Evolutionary conservation across 2,329 filamentous ascomycete species (phyloP).

Genomic region (Nothophoma quercina): DNA sequence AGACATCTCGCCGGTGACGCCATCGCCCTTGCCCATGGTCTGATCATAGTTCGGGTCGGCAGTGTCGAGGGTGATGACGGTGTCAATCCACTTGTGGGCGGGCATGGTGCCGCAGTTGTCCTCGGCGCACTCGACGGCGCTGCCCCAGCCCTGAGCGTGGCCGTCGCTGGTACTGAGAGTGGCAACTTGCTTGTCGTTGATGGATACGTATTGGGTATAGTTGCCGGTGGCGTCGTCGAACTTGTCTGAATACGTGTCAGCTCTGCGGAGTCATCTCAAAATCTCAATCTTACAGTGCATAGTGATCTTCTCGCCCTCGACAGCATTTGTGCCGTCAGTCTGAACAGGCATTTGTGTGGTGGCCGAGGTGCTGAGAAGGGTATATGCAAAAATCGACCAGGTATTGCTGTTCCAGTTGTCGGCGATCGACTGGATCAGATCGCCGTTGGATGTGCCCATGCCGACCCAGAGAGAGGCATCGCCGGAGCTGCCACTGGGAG

Average conservation of each 20-base stretch:
- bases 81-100: slow-evolving; percentile 53
- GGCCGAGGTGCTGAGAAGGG: slow-evolving; percentile 45
- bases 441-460: slow-evolving; percentile 60
- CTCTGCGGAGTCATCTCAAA: neutral
- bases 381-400: slow-evolving; percentile 58
- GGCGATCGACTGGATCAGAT: slow-evolving; percentile 58
- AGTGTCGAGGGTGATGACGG: slow-evolving; percentile 46
- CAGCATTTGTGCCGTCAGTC: slow-evolving; percentile 34
- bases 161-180: slow-evolving; percentile 57
- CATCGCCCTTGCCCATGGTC: slow-evolving; percentile 48
- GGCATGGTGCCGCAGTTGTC: slow-evolving; percentile 52
- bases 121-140: slow-evolving; percentile 52
- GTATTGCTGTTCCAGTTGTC: slow-evolving; percentile 29
- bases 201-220: slow-evolving; percentile 52
- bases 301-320: slow-evolving; percentile 46
- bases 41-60: slow-evolving; percentile 51
- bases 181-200: slow-evolving; percentile 51
- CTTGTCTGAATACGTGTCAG: slow-evolving; percentile 39
- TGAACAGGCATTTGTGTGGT: slow-evolving; percentile 47
- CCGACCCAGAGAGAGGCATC: slow-evolving; percentile 58
- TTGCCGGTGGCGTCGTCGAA: slow-evolving; percentile 51
- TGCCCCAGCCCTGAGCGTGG: slow-evolving; percentile 55
- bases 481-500: slow-evolving; percentile 47
- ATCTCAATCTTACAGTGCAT: slow-evolving; percentile 46
- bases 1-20: slow-evolving; percentile 53